Evolutionary conservation across 2,329 filamentous ascomycete genomes (phyloP).

Genomic region (Trichoderma semiorbis): DNA sequence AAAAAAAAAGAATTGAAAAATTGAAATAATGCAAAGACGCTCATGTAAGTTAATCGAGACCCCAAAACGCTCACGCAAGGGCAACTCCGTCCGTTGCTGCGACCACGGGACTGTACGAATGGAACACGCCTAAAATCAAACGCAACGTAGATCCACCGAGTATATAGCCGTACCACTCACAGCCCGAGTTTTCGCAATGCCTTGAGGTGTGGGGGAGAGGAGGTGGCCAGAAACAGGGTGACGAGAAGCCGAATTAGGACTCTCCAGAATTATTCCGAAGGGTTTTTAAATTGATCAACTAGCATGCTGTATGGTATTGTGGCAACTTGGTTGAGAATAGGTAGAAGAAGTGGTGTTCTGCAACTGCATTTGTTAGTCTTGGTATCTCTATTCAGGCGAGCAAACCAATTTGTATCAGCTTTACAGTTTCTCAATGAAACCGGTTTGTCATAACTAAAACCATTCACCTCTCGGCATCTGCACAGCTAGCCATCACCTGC

Average conservation of each 20-base stretch:
- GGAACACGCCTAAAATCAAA: constrained; percentile 7
- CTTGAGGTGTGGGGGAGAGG: neutral
- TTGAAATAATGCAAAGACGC: neutral
- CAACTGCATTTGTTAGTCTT: neutral
- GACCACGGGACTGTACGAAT: neutral
- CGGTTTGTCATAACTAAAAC: neutral
- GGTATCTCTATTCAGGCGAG: neutral
- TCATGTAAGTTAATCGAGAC: neutral
- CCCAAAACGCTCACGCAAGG: neutral
- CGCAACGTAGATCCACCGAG: neutral
- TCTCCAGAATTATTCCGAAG: neutral
- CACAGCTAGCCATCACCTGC: neutral
- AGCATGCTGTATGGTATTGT: neutral
- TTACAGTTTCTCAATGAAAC: neutral
- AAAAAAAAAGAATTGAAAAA: neutral
- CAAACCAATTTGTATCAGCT: neutral
- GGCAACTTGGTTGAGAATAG: neutral
- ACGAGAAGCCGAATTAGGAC: neutral
- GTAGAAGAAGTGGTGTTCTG: neutral
- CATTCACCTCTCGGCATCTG: neutral
- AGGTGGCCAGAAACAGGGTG: neutral
- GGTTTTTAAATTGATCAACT: neutral
- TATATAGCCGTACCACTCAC: constrained; percentile 14
- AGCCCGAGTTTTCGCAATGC: neutral
- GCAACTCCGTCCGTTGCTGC: neutral